Conservation (phyloP, 768 basidiomycete genomes). For the Boletus reticulatus region DNA sequence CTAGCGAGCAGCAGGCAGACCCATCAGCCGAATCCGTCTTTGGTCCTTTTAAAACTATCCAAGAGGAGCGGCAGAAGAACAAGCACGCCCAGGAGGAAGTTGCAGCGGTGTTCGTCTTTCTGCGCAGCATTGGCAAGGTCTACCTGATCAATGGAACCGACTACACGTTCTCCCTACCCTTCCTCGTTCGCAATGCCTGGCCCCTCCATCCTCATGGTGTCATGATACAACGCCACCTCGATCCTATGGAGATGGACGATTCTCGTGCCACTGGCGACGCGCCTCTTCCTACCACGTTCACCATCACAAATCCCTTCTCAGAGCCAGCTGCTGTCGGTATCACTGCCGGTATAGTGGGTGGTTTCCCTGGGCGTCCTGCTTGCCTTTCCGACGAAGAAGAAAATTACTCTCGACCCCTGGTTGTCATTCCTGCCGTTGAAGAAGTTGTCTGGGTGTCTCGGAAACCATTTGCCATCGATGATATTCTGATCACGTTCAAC, state of each 20-base stretch:
- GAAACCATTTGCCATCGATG: constrained; percentile 39
- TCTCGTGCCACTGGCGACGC: constrained; percentile 63
- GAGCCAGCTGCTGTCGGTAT: constrained; percentile 73
- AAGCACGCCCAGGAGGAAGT: constrained; percentile 39
- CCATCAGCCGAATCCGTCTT: constrained; percentile 31
- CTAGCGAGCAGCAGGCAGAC: constrained; percentile 15
- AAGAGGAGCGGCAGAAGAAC: constrained; percentile 38
- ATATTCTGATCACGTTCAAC: constrained; percentile 60
- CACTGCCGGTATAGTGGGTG: constrained; percentile 58
- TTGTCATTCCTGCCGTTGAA: constrained; percentile 60
- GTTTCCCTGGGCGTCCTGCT: constrained; percentile 30
- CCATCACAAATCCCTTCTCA: constrained; percentile 71
- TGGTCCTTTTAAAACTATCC: constrained; percentile 42
- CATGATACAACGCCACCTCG: constrained; percentile 72
- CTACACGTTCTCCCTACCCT: constrained; percentile 78
- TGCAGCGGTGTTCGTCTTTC: constrained; percentile 71
- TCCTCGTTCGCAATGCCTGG: constrained; percentile 78
- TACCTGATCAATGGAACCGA: constrained; percentile 69
- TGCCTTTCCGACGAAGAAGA: constrained; percentile 55
- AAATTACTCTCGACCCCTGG: constrained; percentile 47
- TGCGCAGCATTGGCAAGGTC: constrained; percentile 71
- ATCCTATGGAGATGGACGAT: constrained; percentile 63
- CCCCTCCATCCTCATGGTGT: constrained; percentile 76
- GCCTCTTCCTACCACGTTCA: constrained; percentile 77
- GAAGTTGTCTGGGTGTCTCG: constrained; percentile 62